Conservation (phyloP, 2,329 filamentous ascomycete genomes). For the Geosmithia morbida region DNA sequence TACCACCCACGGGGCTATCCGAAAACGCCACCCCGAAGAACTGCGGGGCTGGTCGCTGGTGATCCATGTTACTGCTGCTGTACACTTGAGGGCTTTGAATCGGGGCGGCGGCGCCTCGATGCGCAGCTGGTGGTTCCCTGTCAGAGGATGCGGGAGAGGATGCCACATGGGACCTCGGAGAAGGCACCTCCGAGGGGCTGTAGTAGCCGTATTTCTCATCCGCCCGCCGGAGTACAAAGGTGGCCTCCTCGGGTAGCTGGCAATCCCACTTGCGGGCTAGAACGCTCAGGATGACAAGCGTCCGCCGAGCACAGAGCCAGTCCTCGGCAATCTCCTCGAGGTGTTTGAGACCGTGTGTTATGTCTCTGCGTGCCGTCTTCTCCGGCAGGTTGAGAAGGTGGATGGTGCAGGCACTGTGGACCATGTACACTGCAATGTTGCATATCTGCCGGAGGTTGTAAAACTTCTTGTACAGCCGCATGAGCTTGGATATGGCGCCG, state of each 20-base stretch:
- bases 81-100: constrained; percentile 5
- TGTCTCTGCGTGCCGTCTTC: constrained; percentile 78
- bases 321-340: constrained; percentile 92
- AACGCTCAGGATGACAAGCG: constrained; percentile 71
- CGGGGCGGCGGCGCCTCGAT: constrained; percentile 1
- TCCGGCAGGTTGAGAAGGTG: constrained; percentile 88
- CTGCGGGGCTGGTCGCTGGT: background rate
- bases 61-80: background rate
- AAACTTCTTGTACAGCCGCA: constrained; percentile 83
- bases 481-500: constrained; percentile 79
- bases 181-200: constrained; percentile 44
- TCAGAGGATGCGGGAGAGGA: constrained; percentile 15
- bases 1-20: background rate
- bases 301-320: constrained; percentile 81
- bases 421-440: constrained; percentile 92
- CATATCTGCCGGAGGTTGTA: constrained; percentile 89
- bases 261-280: constrained; percentile 84
- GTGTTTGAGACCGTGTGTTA: constrained; percentile 80
- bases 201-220: constrained; percentile 69
- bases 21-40: background rate
- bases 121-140: constrained; percentile 4
- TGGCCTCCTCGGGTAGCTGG: constrained; percentile 72
- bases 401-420: constrained; percentile 87
- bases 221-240: constrained; percentile 58
- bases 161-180: constrained; percentile 25